Percentiles rank a stretch among this genome's conserved stretches.
Evolutionary conservation across 2,329 filamentous ascomycete species (phyloP).

Genomic region (Rutstroemia sydowiana): DNA sequence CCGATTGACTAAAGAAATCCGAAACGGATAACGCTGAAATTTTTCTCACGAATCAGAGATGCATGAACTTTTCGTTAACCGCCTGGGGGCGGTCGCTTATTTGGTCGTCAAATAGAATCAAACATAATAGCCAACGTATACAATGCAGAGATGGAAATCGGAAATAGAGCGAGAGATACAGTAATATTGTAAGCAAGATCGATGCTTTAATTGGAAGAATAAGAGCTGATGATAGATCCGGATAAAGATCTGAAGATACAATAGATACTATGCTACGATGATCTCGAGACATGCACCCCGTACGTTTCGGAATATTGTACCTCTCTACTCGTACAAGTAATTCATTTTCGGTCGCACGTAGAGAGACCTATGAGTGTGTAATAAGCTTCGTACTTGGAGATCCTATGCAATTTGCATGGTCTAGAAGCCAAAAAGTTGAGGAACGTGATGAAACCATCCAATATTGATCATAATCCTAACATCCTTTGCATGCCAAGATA

Average conservation of each 20-base stretch:
- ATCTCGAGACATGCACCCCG: neutral
- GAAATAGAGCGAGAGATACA: neutral
- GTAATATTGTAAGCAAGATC: neutral
- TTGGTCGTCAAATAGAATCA: neutral
- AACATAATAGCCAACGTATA: neutral
- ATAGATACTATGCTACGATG: neutral
- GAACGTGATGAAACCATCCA: neutral
- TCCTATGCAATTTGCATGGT: no score
- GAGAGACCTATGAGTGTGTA: no score
- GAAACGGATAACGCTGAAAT: neutral
- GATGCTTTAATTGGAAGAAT: neutral
- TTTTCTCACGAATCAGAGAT: constrained; percentile 4
- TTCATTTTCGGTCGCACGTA: neutral
- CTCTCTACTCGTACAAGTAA: no score
- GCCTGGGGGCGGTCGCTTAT: constrained; percentile 10
- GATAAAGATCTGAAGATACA: neutral
- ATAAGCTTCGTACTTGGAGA: no score
- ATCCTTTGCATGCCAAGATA: no score
- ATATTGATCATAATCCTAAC: neutral
- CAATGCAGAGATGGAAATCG: neutral
- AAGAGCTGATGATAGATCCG: neutral
- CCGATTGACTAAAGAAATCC: neutral
- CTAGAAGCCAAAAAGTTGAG: no score
- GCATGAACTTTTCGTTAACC: constrained; percentile 1
- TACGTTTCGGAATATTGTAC: constrained; percentile 6